Evolutionary conservation across 139 green algal species (phyloP).

Genomic region (Tetradesmus lagerheimii): DNA sequence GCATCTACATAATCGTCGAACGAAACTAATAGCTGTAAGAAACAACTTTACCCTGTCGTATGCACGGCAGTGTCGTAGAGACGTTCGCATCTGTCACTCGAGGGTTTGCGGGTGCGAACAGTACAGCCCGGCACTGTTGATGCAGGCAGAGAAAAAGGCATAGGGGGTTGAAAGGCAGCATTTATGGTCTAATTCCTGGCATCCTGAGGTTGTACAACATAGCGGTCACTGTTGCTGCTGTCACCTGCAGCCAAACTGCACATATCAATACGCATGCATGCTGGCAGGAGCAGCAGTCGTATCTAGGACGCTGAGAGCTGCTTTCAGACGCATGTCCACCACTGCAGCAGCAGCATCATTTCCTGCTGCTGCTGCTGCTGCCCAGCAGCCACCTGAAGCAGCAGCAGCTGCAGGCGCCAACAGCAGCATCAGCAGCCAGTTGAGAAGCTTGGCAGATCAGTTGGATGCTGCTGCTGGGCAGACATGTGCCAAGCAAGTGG

Average conservation of each 20-base stretch:
- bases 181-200: too few species aligned
- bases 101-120: too few species aligned
- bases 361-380: not conserved
- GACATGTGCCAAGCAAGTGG: not conserved
- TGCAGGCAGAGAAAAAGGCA: too few species aligned
- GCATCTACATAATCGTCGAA: too few species aligned
- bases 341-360: not conserved
- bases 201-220: too few species aligned
- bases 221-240: not conserved
- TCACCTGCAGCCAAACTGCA: not conserved
- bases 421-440: not conserved
- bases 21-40: too few species aligned
- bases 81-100: not conserved
- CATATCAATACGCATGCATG: not conserved
- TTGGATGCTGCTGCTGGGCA: not conserved
- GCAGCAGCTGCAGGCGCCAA: not conserved
- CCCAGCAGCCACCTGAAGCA: not conserved
- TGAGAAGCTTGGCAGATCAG: constrained; percentile 4
- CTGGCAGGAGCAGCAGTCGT: not conserved
- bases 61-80: not conserved
- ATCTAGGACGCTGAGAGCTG: not conserved
- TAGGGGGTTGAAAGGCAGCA: too few species aligned
- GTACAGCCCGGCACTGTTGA: too few species aligned
- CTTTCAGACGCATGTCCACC: not conserved
- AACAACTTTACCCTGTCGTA: too few species aligned